Evolutionary conservation across 176 grass and related monocot genomes (phyloP), one percentile per base, ranked within the genome.

Genomic region (Thinopyrum elongatum): DNA sequence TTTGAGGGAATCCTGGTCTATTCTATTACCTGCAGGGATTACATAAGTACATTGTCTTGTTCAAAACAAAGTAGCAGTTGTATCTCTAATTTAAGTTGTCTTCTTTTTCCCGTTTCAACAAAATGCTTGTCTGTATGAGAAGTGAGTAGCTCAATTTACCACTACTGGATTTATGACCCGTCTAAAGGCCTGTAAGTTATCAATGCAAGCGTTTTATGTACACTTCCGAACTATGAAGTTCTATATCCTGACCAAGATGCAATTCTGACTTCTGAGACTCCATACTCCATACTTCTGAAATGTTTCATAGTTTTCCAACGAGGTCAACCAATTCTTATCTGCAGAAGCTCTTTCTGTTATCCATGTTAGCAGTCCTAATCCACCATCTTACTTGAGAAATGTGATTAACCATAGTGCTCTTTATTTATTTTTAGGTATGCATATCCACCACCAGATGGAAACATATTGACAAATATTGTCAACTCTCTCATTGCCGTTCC

Each of bases 391-490:
- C 72, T 75, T 75, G 23, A 27, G 64, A n/a, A 61, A 38, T 15
- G 34, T 60, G 53, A 30, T 86, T 84, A 7, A 82, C 57, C 44
- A 69, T 4, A 36, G 46, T 26, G 22, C 10, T 12, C 35, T 82
- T 51, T 25, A 67, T 84, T 64, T 81, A 29, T 83, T 84, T 78
- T 44, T 55, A 98, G 95, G 85, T 98, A 98, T 87, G 90, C 89
- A 47, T 98, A 98, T 80, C 96, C 96, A 46, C 96, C 82, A 3
- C 96, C 96, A 15, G 96, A 95, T 78, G 93, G 96, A 74, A 98
- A 98, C 82, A 95, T 95, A 89, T 88, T 98, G 74, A 98, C 88
- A 36, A 98, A 98, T 78, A 92, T 98, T 71, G 89, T 98, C 35
- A 98, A 98, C 75, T 82, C 92, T 26, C 87, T 95, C 62, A 98